phyloP scores from a whole-genome alignment of 306 rosid species.

The Castanea mollissima region DNA sequence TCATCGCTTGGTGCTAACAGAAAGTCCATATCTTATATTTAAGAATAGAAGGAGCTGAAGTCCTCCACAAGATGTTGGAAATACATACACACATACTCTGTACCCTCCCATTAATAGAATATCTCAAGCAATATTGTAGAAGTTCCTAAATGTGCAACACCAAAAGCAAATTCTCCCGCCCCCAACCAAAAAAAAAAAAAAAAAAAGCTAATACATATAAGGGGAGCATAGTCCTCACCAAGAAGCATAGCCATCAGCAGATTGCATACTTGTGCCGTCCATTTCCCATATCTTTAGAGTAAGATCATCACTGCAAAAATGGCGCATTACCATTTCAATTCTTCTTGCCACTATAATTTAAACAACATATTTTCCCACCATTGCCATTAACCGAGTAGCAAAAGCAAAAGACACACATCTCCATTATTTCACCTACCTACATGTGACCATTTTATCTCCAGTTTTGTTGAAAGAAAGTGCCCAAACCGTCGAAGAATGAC shows the following conservation, averaged over 20 bases:
- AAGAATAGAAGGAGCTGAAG: not conserved
- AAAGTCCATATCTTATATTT: not conserved
- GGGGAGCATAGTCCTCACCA: slow-evolving; percentile 54
- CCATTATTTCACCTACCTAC: slow-evolving; percentile 54
- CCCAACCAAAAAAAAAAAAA: not conserved
- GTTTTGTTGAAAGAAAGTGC: slow-evolving; percentile 71
- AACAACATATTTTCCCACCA: not conserved
- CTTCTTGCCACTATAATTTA: not conserved
- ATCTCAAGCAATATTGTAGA: not conserved
- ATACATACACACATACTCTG: not conserved
- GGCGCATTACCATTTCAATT: slow-evolving; percentile 1
- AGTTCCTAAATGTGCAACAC: not conserved
- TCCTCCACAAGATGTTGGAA: not conserved
- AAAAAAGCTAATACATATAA: not conserved
- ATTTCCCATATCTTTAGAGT: slow-evolving; percentile 85
- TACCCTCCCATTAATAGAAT: not conserved
- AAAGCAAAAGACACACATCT: not conserved
- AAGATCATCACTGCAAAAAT: slow-evolving; percentile 79
- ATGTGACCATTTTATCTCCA: slow-evolving; percentile 90
- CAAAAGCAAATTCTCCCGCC: slow-evolving; percentile 1
- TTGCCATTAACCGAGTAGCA: not conserved
- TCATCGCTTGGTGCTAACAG: not conserved
- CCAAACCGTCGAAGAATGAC: slow-evolving; percentile 94
- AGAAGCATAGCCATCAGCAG: slow-evolving; percentile 59
- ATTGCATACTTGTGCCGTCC: slow-evolving; percentile 47